Base-by-base conservation (phyloP, 2,329 filamentous ascomycete genomes). In the Alternaria sp. region DNA sequence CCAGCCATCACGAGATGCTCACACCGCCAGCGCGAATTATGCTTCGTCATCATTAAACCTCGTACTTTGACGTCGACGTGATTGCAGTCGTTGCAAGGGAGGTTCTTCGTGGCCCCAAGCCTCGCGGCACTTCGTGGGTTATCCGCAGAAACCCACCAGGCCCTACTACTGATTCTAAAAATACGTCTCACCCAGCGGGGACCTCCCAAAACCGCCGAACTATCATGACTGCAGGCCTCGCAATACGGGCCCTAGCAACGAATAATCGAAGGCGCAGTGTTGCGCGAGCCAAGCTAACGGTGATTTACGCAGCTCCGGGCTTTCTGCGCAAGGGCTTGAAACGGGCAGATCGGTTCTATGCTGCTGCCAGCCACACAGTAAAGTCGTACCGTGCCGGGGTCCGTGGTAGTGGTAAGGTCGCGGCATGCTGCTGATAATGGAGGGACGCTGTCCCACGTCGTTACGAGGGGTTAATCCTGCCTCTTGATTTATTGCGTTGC, bases 231-330 rank as follows among this genome's bases (percentile, higher is more conserved):
- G 50, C 62, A 60, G 50, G 62, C 62, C 57, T 68, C 57, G 58
- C 55, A 63, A 60, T 63, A 67, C 62, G 62, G 62, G 54, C 25
- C 48, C 40, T 40, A 45, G 57, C 59, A 59, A 63, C 69, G 66
- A 71, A 69, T 74, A 64, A 70, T 62, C 58, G 60, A 63, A 54
- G 65, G 64, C 64, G 63, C 60, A 65, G 64, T 63, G 63, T 63
- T 48, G 71, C 72, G 70, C 63, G 58, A 67, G 55, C 62, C 53
- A 41, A 43, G 60, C 67, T 69, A 72, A 67, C 50, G 64, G 55
- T 52, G 62, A 62, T 57, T 59, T 66, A 64, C 57, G 64, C 64
- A 52, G 54, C 44, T 54, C 49, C 57, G 32, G 57, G 56, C 50
- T 49, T 38, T 54, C 57, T 51, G 57, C 64, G 66, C 70, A 66